Base-by-base conservation (phyloP, 768 basidiomycete genomes). In the Leccinum subtestaceum region DNA sequence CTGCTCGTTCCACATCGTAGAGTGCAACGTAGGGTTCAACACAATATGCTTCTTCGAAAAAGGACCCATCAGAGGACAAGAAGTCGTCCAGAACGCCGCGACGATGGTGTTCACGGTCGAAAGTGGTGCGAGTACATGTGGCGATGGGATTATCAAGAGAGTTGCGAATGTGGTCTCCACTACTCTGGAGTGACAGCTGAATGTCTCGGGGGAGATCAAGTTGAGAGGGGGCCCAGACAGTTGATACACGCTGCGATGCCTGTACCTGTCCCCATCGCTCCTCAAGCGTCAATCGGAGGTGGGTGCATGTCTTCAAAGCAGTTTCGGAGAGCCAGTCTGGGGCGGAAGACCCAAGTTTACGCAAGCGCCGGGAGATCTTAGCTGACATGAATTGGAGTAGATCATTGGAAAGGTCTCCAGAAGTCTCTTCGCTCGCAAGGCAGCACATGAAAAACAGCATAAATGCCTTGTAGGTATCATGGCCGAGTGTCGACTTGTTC, bases 1-100 rank as follows among this genome's bases (percentile, higher is more conserved):
- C 67, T 6, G 67, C 58, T 13, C 48, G 53, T 59, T 80, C 77
- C 9, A 80, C 69, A 50, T 80, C 80, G 17, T 63, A 71, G 0
- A 80, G 64, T 1, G 69, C 62, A 3, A 64, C 3, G 52, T 32
- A 40, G 21, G 64, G 58, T 6, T 70, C 65, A 2, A 17, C 45
- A 25, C 7, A 0, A 50, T 59, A 52, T 15, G 55, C 60, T 1
- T 53, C 43, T 1, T 43, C 13, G 11, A 70, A 58, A 51, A 63
- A 62, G 4, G 32, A 8, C 6, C 60, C 52, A 19, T 59, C 23
- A 2, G 46, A 53, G 19, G 63, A 69, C 40, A 69, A 19, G 15
- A 69, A 65, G 10, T 66, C 31, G 0, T 56, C 29, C 13, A 70
- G 49, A 12, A 57, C 52, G 1, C 67, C 64, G 3, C 64, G 61